Evolutionary conservation across 257 asterid species (phyloP).

Genomic region (Fraxinus cuspidata): DNA sequence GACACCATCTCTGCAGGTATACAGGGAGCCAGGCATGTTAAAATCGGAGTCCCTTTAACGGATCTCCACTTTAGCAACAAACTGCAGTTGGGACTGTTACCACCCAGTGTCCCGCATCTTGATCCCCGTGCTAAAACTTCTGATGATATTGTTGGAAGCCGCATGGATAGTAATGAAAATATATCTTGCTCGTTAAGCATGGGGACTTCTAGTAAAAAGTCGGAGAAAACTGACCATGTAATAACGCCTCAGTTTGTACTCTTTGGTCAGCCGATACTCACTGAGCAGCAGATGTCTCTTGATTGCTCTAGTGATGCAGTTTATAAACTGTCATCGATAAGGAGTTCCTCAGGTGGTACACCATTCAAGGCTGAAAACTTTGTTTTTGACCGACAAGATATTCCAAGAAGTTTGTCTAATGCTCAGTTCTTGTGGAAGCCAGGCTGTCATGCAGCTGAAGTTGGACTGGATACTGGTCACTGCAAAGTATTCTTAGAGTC

Average conservation of each 20-base stretch:
- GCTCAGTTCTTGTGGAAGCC: constrained; percentile 44
- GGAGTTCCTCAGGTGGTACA: constrained; percentile 24
- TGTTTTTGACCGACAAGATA: constrained; percentile 35
- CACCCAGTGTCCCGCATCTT: constrained; percentile 52
- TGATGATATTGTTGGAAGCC: constrained; percentile 33
- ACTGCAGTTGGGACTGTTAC: constrained; percentile 64
- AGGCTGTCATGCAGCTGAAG: constrained; percentile 45
- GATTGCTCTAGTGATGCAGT: constrained; percentile 38
- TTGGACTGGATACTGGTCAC: constrained; percentile 65
- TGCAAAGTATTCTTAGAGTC: constrained; percentile 94
- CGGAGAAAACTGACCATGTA: constrained; percentile 37
- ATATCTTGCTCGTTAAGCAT: constrained; percentile 78
- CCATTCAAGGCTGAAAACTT: constrained; percentile 31
- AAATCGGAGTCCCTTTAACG: constrained; percentile 72
- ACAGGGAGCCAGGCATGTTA: constrained; percentile 99
- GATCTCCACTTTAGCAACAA: constrained; percentile 80
- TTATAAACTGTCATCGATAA: constrained; percentile 30
- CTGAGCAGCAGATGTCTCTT: constrained; percentile 85
- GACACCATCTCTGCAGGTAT: constrained; percentile 90
- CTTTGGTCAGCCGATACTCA: constrained; percentile 94
- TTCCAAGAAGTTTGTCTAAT: constrained; percentile 36
- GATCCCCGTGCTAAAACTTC: constrained; percentile 51
- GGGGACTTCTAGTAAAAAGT: constrained; percentile 53
- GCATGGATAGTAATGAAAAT: constrained; percentile 44
- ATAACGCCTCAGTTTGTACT: constrained; percentile 70